Evolutionary conservation across 495 filamentous ascomycete genomes (phyloP).

Genomic region (Annulohypoxylon moriforme): DNA sequence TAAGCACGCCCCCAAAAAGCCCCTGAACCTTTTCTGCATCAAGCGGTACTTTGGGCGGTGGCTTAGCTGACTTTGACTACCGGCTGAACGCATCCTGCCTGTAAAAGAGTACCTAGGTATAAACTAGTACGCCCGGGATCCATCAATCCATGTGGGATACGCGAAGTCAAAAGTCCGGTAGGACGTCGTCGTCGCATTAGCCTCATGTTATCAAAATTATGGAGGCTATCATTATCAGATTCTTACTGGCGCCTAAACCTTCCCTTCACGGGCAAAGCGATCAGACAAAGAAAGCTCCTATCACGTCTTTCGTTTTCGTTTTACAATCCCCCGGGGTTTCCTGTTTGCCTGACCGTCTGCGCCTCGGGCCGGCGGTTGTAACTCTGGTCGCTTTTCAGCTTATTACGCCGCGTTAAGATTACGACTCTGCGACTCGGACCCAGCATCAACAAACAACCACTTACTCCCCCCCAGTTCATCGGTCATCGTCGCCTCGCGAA

Average conservation of each 20-base stretch:
- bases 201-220: slow-evolving; percentile 34
- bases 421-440: slow-evolving; percentile 26
- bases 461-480: slow-evolving; percentile 14
- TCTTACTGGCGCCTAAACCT: slow-evolving; percentile 7
- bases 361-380: slow-evolving; percentile 7
- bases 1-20: slow-evolving; percentile 12
- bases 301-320: neutral
- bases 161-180: slow-evolving; percentile 24
- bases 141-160: too few relatives aligned
- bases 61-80: slow-evolving; percentile 5
- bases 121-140: slow-evolving; percentile 10
- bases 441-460: neutral
- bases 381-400: slow-evolving; percentile 9
- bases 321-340: neutral
- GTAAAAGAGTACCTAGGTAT: too few relatives aligned
- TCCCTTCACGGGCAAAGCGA: neutral
- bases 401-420: slow-evolving; percentile 29
- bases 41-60: slow-evolving; percentile 17
- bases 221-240: slow-evolving; percentile 14
- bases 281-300: neutral
- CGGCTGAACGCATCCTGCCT: neutral
- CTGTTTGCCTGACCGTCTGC: neutral
- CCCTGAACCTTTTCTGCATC: slow-evolving; percentile 22
- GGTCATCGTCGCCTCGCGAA: slow-evolving; percentile 28
- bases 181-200: slow-evolving; percentile 25